Conservation (phyloP, 192 early-diverging fungal species). For the Allomyces macrogynus region DNA sequence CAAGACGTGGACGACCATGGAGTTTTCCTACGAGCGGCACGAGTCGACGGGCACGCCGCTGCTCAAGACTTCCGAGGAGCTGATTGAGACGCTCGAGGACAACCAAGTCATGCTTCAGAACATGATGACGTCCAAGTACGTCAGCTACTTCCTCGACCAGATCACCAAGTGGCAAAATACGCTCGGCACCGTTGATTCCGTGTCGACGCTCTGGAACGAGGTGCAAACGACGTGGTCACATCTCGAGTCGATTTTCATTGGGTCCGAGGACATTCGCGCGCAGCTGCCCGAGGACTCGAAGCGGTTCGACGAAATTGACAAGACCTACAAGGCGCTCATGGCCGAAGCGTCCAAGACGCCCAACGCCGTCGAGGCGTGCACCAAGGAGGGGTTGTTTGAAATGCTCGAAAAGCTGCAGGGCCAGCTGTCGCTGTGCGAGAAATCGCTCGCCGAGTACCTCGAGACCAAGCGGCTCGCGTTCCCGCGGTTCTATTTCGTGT, state of each 20-base stretch:
- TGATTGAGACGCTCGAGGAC: conserved; percentile 90
- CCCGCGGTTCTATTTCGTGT: conserved; percentile 99
- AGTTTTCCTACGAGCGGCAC: conserved; percentile 81
- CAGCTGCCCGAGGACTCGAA: conserved; percentile 82
- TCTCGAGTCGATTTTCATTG: conserved; percentile 92
- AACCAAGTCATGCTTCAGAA: conserved; percentile 81
- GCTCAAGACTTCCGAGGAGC: conserved; percentile 93
- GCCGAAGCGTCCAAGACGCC: conserved; percentile 98
- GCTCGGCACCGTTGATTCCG: conserved; percentile 76
- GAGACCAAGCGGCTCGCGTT: conserved; percentile 91
- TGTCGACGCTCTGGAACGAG: conserved; percentile 99
- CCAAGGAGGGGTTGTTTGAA: conserved; percentile 81
- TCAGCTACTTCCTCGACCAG: conserved; percentile 95
- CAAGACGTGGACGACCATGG: conserved; percentile 81
- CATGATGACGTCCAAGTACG: conserved; percentile 95
- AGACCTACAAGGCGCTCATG: conserved; percentile 96
- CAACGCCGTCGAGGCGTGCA: conserved; percentile 84
- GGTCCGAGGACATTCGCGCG: conserved; percentile 91
- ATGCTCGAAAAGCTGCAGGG: conserved; percentile 84
- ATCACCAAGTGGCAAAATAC: conserved; percentile 87
- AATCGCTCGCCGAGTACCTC: conserved; percentile 94
- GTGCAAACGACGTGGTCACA: conserved; percentile 99
- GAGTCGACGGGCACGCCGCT: conserved; percentile 83
- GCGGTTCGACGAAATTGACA: conserved; percentile 90
- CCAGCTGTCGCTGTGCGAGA: conserved; percentile 81